Percentiles rank a stretch among this genome's conserved stretches.
phyloP scores from a whole-genome alignment of 164 flowering plant genomes.

The Kalanchoe fedtschenkoi region DNA sequence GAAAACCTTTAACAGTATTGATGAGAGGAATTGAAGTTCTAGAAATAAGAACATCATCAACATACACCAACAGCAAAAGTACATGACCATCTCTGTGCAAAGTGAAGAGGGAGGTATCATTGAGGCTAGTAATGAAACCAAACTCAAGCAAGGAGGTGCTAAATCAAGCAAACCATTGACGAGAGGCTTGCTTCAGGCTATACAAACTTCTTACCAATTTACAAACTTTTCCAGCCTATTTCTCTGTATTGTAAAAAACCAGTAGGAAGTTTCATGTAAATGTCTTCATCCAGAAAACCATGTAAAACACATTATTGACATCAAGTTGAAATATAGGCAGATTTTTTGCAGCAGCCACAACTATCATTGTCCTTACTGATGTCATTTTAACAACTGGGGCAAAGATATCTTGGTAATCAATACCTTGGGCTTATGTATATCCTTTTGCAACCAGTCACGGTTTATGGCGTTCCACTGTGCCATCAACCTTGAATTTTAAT shows the following conservation, averaged over 20 bases:
- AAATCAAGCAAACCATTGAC: slow-evolving; percentile 11
- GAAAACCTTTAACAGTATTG: not conserved
- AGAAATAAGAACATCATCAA: slow-evolving; percentile 3
- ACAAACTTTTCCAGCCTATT: not conserved
- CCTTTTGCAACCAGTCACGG: slow-evolving; percentile 6
- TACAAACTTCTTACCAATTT: not conserved
- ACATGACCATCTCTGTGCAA: not conserved
- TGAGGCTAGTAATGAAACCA: not conserved
- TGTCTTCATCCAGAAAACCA: no score
- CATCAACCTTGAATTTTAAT: not conserved
- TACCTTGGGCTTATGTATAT: not conserved
- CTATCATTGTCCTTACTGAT: not conserved
- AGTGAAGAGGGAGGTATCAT: slow-evolving; percentile 3
- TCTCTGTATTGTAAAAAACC: not conserved
- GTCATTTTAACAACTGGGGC: not conserved
- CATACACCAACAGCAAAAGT: not conserved
- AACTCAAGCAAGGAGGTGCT: no score
- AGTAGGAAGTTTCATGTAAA: not conserved
- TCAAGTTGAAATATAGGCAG: no score
- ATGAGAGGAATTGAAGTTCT: not conserved
- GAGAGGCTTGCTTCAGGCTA: slow-evolving; percentile 7
- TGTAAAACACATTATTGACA: no score
- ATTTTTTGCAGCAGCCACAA: no score
- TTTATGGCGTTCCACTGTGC: slow-evolving; percentile 2
- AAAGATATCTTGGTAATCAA: slow-evolving; percentile 1